Conservation (phyloP, 1,139 yeast genomes). For the Diutina neorugosa region DNA sequence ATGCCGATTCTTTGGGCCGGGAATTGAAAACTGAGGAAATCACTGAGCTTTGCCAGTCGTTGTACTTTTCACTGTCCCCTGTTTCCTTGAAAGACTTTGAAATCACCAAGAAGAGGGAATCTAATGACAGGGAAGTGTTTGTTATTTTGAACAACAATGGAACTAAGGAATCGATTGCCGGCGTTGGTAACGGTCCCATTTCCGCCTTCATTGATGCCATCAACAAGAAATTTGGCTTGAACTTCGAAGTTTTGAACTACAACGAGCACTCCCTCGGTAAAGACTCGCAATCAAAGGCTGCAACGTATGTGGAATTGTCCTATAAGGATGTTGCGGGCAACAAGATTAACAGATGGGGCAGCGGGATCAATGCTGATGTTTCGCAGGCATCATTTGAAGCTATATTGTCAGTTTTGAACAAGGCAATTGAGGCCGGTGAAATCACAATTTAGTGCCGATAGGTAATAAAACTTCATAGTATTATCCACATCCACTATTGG, state of each 20-base stretch:
- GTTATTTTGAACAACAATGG: constrained; percentile 36
- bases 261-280: constrained; percentile 85
- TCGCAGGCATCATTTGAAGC: constrained; percentile 82
- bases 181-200: constrained; percentile 91
- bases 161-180: constrained; percentile 35
- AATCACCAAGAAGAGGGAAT: constrained; percentile 20
- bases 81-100: constrained; percentile 38
- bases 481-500: too few relatives aligned
- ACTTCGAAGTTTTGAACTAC: constrained; percentile 67
- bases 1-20: constrained; percentile 75
- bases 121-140: constrained; percentile 19
- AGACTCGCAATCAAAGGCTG: constrained; percentile 79
- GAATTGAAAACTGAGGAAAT: constrained; percentile 75
- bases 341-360: constrained; percentile 68
- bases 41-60: constrained; percentile 57
- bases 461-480: neutral
- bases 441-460: constrained; percentile 5
- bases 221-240: constrained; percentile 40
- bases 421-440: constrained; percentile 10
- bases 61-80: constrained; percentile 32
- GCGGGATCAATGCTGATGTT: constrained; percentile 87
- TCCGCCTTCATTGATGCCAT: constrained; percentile 82
- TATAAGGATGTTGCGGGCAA: constrained; percentile 32
- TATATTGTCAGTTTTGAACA: constrained; percentile 61
- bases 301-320: constrained; percentile 62